Evolutionary conservation across 352 stramenopile species (phyloP), one percentile per base, ranked within the genome.

Genomic region (Blastocystis sp.): DNA sequence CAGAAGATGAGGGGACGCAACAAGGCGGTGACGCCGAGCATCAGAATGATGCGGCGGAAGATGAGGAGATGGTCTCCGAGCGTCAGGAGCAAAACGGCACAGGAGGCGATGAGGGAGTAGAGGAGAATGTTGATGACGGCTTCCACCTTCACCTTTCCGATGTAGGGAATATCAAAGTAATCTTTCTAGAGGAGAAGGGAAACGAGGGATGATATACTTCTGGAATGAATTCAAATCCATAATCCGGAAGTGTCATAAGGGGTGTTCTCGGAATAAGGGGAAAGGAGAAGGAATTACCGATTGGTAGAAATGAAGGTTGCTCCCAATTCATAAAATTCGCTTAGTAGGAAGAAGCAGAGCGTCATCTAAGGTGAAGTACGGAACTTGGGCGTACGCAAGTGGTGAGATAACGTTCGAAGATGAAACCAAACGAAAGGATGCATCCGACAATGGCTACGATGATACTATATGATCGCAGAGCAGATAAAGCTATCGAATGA

Each of bases 271-370:
- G 11, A 14, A n/a, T 76, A 18, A 56, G 29, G 9, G 29, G 38
- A 38, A 38, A 18, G 3, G 24, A 36, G 21, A 40, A 21, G 18
- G 16, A 16, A 24, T 24, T 34, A 78, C 67, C 67, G 38, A 59
- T 78, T 78, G 27, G 49, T 56, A 38, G 67, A 78, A 42, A 78
- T 78, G 48, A 57, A 78, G 4, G 67, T 78, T 42, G 36, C 67
- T 8, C 67, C 57, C 46, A 78, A 42, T 78, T 78, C 67, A 36
- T 78, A 78, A 27, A 78, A 78, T 59, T 78, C 67, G n/a, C 42
- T 56, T n/a, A 78, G n/a, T 4, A 78, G 27, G 36, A 56, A 78
- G 38, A 78, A 78, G 27, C 67, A 78, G 16, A 78, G 44, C 9
- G 11, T 56, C 67, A 78, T 78, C 67, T 78, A 61, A 56, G 6